Base-by-base conservation (phyloP, 805 yeast genomes). In the Blastobotrys robertii region DNA sequence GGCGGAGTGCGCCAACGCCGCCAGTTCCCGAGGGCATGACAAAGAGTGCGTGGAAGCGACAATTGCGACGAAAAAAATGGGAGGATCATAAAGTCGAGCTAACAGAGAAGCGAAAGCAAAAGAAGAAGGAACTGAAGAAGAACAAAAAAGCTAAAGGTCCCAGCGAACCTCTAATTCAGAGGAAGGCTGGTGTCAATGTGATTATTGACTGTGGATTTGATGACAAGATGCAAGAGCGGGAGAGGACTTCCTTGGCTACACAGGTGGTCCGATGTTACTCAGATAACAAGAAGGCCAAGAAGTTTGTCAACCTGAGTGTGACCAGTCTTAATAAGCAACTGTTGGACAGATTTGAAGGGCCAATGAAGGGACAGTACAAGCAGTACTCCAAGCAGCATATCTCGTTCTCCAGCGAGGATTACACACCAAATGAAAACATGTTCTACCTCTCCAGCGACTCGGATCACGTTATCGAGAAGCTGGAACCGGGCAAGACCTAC, bases 191-290 rank as follows among this genome's bases (percentile, higher is more conserved):
- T 0, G 70, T 77, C 6, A 64, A 59, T 4, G 68, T 88, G 22
- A 65, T 88, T n/a, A 57, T 88, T 49, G 98, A 90, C 62, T 90
- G 98, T 63, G 83, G 74, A 11, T 90, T 90, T 60, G 97, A 92
- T 56, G 92, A 84, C 37, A 57, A 83, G 54, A 92, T 92, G 98
- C 75, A 72, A 31, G 84, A 79, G 13, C 80, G 79, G 47, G 83
- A 79, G 52, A 62, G 69, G 13, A 73, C 74, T 1, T 84, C 95
- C 14, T 62, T 90, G 56, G 74, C 86, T 5, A 73, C 78, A 40
- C 98, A 90, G 63, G 70, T 92, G 39, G 77, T 90, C 2, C 70
- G 96, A 46, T 73, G 85, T 39, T 90, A 90, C 60, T 75, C 94
- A 6, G 81, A 81, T 12, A 85, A 83, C 57, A 74, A 83, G 51